Evolutionary conservation across 1,284 basidiomycete species (phyloP), one percentile per base, ranked within the genome.

Genomic region (Stygiomarasmius scandens): DNA sequence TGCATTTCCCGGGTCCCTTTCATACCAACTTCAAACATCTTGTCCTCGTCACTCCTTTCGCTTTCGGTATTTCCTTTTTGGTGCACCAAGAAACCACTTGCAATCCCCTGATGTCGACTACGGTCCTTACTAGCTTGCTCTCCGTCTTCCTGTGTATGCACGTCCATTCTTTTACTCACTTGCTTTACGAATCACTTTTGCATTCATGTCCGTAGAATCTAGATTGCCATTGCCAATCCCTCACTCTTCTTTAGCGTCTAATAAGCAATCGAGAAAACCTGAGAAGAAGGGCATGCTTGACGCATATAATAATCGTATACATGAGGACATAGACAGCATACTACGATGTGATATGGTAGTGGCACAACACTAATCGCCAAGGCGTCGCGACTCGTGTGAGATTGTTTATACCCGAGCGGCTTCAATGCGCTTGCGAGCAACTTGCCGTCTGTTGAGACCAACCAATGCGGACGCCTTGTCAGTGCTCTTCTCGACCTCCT

Each of bases 401-500:
- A 32, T 32, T 14, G 43, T 55, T 68, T 72, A 80, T 67, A 71
- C 76, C 63, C 91, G 87, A 38, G 80, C 84, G 68, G 91, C 91
- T 77, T 92, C 89, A 66, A 93, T 92, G 66, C 90, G 84, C 80
- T 79, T 89, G 77, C 90, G 85, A 61, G 90, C 91, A 24, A 93
- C 78, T 74, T 92, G 91, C 74, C 90, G 79, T 74, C 90, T 82
- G 82, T 93, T 92, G 61, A 93, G 75, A 58, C 87, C 89, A 48
- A 78, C 66, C 52, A 92, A 74, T 24, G 82, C 75, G 52, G 73
- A 67, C 38, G 80, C 83, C 74, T 90, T 88, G 79, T 95, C 93
- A 72, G 92, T 93, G 72, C 87, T 87, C 74, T 93, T 90, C 80
- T 96, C 91, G 53, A 97, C 93, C 75, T 94, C 88, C 63, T 84